phyloP scores from a whole-genome alignment of 2,329 filamentous ascomycete species.

The Penicillium nordicum region DNA sequence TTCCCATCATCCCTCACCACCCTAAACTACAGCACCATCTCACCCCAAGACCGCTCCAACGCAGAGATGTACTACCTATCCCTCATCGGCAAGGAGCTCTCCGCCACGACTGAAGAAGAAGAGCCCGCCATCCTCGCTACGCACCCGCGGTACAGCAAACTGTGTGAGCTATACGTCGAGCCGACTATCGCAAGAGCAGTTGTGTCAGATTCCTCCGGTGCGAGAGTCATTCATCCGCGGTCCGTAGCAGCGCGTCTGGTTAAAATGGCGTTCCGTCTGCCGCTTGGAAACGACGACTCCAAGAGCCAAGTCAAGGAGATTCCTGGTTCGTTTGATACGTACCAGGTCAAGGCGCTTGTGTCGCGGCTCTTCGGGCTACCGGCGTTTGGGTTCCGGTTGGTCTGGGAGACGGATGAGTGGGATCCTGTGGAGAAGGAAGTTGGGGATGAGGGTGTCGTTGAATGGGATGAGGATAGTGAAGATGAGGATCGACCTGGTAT shows the following conservation, averaged over 20 bases:
- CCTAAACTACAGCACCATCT: slow-evolving; percentile 62
- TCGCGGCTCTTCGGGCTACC: slow-evolving; percentile 64
- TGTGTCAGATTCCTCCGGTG: slow-evolving; percentile 31
- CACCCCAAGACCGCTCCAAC: slow-evolving; percentile 71
- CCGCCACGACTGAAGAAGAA: slow-evolving; percentile 40
- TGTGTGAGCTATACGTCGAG: slow-evolving; percentile 74
- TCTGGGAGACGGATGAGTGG: slow-evolving; percentile 91
- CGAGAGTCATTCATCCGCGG: slow-evolving; percentile 60
- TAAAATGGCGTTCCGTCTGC: slow-evolving; percentile 57
- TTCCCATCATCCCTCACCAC: slow-evolving; percentile 59
- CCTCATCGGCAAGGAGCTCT: slow-evolving; percentile 74
- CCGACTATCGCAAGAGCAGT: slow-evolving; percentile 60
- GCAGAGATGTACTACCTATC: slow-evolving; percentile 93
- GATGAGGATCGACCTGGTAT: slow-evolving; percentile 17
- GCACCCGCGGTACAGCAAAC: slow-evolving; percentile 69
- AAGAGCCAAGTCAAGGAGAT: slow-evolving; percentile 52
- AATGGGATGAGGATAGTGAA: slow-evolving; percentile 45
- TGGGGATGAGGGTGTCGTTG: slow-evolving; percentile 50
- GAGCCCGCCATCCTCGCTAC: slow-evolving; percentile 52
- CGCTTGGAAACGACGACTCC: not conserved
- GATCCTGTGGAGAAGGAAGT: slow-evolving; percentile 69
- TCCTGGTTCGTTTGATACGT: slow-evolving; percentile 75
- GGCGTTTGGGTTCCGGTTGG: slow-evolving; percentile 63
- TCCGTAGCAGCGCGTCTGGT: slow-evolving; percentile 78
- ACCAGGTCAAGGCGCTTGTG: slow-evolving; percentile 74